A percentile compares a stretch with the other conserved stretches of the same genome.
Conservation (phyloP, 1,139 yeast genomes). For the Scheffersomyces segobiensis region DNA sequence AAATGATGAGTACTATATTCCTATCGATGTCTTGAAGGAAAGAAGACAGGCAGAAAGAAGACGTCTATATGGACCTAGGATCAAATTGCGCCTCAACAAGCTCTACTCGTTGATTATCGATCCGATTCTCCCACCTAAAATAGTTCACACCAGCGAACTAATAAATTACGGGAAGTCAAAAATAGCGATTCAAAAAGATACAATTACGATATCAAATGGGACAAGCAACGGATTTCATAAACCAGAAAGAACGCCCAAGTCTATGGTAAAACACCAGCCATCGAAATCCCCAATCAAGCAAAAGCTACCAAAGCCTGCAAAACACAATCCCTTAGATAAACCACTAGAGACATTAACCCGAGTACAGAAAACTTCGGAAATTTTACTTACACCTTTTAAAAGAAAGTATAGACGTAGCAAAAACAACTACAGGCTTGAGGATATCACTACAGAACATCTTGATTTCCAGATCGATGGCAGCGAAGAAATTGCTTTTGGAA, state of each 20-base stretch:
- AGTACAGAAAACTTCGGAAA: slow-evolving; percentile 1
- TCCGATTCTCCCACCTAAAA: slow-evolving; percentile 30
- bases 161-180: neutral
- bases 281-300: neutral
- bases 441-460: neutral
- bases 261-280: neutral
- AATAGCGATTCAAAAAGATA: neutral
- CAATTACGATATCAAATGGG: neutral
- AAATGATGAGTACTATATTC: slow-evolving; percentile 21
- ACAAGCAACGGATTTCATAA: neutral
- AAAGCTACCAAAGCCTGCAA: neutral
- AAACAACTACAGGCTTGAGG: slow-evolving; percentile 1
- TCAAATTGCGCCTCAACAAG: slow-evolving; percentile 28
- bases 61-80: slow-evolving; percentile 22
- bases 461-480: neutral
- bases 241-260: neutral
- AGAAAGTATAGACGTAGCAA: slow-evolving; percentile 4
- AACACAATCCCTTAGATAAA: neutral
- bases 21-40: slow-evolving; percentile 19
- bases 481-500: neutral
- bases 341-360: slow-evolving; percentile 2
- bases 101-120: slow-evolving; percentile 32
- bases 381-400: neutral
- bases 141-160: slow-evolving; percentile 8
- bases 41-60: slow-evolving; percentile 21